Base-by-base conservation (phyloP, 2,329 filamentous ascomycete genomes). In the Fusarium sp. region DNA sequence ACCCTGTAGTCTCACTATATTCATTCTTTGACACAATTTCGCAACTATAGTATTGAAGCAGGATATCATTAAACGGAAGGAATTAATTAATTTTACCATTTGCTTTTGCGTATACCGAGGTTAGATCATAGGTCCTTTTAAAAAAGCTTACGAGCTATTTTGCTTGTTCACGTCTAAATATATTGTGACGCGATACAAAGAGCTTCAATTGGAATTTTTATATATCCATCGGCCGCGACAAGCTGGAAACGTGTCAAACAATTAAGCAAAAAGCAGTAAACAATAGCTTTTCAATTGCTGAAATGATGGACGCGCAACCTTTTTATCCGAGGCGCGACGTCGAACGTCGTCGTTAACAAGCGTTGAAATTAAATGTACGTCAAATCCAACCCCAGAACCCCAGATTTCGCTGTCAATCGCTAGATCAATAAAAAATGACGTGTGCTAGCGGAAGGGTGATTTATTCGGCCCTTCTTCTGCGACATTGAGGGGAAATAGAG, bases 381-480 rank as follows among this genome's bases (percentile, higher is more conserved):
- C 18, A 27, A 24, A 38, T 11, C 7, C 22, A 8, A 43, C 47
- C 47, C 47, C 54, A 16, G 34, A 60, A 53, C 30, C 62, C 54
- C 53, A 9, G 62, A 27, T 9, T 54, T 44, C 8, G n/a, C 34
- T 48, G 46, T 60, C 29, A 27, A 34, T 27, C 10, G 34, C 44
- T 41, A 25, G n/a, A 15, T 2, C 2, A 10, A 20, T 9, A n/a
- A 18, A 29, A 15, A 43, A 54, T 65, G 54, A 29, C 55, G 54
- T 40, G 43, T 25, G 25, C 20, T 47, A 53, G 43, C 25, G 13
- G 11, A 27, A 44, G 25, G 18, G n/a, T 2, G 5, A 43, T 20
- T 41, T 10, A 66, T 66, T 66, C 63, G 63, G 63, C 34, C 63
- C 63, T 66, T 66, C 55, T 66, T 6, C 22, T n/a, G 20, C 9